Evolutionary conservation across 1,139 yeast genomes (phyloP).

Genomic region (Suhomyces bribrorum): DNA sequence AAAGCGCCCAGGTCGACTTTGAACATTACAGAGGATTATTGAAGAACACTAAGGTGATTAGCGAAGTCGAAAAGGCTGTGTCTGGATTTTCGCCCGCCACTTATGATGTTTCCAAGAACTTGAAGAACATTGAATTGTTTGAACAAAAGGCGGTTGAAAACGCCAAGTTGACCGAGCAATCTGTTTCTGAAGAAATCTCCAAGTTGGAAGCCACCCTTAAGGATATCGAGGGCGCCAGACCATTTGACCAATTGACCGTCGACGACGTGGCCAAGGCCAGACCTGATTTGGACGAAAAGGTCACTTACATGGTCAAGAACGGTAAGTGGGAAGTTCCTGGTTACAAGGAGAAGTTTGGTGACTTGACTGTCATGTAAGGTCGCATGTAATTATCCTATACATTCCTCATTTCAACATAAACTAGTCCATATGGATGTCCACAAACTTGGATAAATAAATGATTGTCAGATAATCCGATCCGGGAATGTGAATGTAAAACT

Average conservation of each 20-base stretch:
- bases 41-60: conserved; percentile 79
- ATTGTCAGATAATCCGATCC: too few relatives aligned
- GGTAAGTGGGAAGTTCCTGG: conserved; percentile 99
- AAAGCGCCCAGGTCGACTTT: conserved; percentile 80
- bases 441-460: too few relatives aligned
- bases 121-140: conserved; percentile 89
- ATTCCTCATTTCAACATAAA: too few relatives aligned
- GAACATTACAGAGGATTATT: conserved; percentile 74
- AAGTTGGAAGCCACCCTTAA: conserved; percentile 85
- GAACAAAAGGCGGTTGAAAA: conserved; percentile 95
- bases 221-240: conserved; percentile 96
- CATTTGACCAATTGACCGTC: conserved; percentile 94
- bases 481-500: too few relatives aligned
- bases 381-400: too few relatives aligned
- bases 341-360: conserved; percentile 96
- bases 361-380: conserved; percentile 86
- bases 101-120: conserved; percentile 83
- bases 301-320: conserved; percentile 89
- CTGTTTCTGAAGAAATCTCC: conserved; percentile 82
- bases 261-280: conserved; percentile 93
- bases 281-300: conserved; percentile 97
- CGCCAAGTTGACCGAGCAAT: conserved; percentile 89
- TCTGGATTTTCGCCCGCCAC: conserved; percentile 77
- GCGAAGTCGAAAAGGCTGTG: conserved; percentile 79
- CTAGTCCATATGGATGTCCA: too few relatives aligned